These are phyloP conservation scores for Yamadazyma phyllophila DNA, from an alignment of 805 yeast genomes.

Conservation along the genomic window DNA sequence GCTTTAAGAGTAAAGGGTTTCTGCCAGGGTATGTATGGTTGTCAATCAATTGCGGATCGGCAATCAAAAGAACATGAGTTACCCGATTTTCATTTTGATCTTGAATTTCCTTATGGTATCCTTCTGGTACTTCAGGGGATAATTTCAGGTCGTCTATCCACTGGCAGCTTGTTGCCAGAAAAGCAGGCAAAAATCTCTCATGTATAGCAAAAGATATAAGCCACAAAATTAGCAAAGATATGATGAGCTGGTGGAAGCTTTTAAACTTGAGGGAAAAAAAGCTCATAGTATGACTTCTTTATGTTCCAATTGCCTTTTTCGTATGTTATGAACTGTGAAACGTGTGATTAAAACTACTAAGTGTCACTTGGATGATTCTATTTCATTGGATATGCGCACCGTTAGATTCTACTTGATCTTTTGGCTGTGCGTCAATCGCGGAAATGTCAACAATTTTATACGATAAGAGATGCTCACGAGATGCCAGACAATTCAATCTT, in stretches of 20 bases:
- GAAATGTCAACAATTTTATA: not conserved
- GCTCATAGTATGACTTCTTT: not conserved
- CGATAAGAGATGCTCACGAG: not conserved
- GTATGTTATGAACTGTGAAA: not conserved
- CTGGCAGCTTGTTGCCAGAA: slow-evolving; percentile 25
- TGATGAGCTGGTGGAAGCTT: slow-evolving; percentile 26
- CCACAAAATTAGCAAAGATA: slow-evolving; percentile 26
- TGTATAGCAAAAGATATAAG: slow-evolving; percentile 27
- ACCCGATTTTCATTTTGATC: not conserved
- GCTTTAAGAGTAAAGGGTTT: slow-evolving; percentile 23
- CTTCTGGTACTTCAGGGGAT: not conserved
- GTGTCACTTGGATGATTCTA: too few species aligned
- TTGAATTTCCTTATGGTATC: not conserved
- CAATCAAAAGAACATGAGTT: slow-evolving; percentile 35
- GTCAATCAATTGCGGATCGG: slow-evolving; percentile 46
- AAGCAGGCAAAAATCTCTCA: slow-evolving; percentile 31
- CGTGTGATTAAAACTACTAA: too few species aligned
- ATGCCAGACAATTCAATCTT: slow-evolving; percentile 13
- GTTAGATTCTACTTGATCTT: not conserved
- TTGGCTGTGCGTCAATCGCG: not conserved
- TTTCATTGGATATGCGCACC: not conserved
- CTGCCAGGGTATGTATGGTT: slow-evolving; percentile 45
- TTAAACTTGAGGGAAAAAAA: slow-evolving; percentile 18
- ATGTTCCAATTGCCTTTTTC: not conserved
- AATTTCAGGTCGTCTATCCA: slow-evolving; percentile 23